These are phyloP conservation scores for Jamesozyma jinghongensis DNA, from an alignment of 805 yeast species.

Conservation along the genomic window DNA sequence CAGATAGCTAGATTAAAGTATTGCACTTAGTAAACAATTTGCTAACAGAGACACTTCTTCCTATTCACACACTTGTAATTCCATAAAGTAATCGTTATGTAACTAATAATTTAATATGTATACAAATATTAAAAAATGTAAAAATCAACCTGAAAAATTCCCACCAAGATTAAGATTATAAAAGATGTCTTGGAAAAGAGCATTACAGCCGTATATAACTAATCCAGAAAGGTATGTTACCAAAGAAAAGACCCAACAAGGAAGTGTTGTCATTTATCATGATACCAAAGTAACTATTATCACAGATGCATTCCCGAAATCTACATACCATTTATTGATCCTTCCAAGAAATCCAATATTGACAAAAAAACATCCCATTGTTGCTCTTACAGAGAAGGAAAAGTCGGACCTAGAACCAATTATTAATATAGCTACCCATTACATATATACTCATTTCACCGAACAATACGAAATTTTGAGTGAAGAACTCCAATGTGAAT, in stretches of 20 bases:
- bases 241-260: constrained; percentile 6
- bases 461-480: constrained; percentile 5
- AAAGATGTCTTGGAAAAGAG: constrained; percentile 41
- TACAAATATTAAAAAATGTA: no score
- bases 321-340: constrained; percentile 50
- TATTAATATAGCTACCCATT: constrained; percentile 19
- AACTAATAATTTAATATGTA: neutral
- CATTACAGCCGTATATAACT: constrained; percentile 40
- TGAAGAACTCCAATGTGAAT: constrained; percentile 10
- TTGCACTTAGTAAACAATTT: neutral
- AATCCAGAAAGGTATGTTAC: constrained; percentile 33
- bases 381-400: constrained; percentile 33
- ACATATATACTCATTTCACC: constrained; percentile 25
- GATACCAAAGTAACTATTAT: constrained; percentile 50
- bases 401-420: constrained; percentile 34
- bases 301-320: constrained; percentile 55
- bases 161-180: neutral
- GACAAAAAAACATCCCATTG: constrained; percentile 41
- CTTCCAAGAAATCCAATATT: constrained; percentile 41
- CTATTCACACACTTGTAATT: neutral
- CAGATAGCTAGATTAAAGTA: constrained; percentile 42
- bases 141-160: no score
- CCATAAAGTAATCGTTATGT: neutral
- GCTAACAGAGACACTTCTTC: neutral
- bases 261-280: constrained; percentile 34